These are phyloP conservation scores for Iris pallida DNA, from an alignment of 116 monocot genomes.

Conservation along the genomic window DNA sequence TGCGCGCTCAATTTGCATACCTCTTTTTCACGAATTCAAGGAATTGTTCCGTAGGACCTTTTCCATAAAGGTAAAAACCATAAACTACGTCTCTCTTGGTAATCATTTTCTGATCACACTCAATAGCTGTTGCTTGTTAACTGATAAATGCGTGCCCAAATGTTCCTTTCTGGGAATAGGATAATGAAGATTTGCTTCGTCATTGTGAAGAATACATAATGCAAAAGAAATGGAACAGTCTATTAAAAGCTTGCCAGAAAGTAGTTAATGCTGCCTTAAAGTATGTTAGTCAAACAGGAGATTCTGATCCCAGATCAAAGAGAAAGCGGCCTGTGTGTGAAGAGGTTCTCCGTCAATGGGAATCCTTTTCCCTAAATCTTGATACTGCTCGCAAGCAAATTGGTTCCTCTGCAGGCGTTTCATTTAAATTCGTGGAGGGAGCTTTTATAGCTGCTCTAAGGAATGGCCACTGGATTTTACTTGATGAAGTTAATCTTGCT, in stretches of 20 bases:
- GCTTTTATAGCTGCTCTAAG: slow-evolving; percentile 85
- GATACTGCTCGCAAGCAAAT: slow-evolving; percentile 56
- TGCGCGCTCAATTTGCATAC: slow-evolving; percentile 62
- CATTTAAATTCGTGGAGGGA: slow-evolving; percentile 92
- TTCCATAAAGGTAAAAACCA: slow-evolving; percentile 36
- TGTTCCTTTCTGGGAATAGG: slow-evolving; percentile 27
- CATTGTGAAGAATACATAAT: slow-evolving; percentile 44
- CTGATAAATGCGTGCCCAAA: neutral
- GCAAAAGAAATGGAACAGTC: slow-evolving; percentile 76
- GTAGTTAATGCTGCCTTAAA: slow-evolving; percentile 25
- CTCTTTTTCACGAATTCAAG: slow-evolving; percentile 72
- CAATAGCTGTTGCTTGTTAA: neutral
- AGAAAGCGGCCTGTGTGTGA: slow-evolving; percentile 61
- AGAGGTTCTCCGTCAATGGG: slow-evolving; percentile 46
- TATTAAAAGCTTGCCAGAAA: slow-evolving; percentile 41
- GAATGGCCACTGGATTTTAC: slow-evolving; percentile 87
- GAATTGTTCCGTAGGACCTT: slow-evolving; percentile 56
- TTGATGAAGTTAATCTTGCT: slow-evolving; percentile 98
- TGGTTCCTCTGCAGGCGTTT: slow-evolving; percentile 43
- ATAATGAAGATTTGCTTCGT: slow-evolving; percentile 45
- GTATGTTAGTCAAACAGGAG: slow-evolving; percentile 14
- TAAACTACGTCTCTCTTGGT: neutral
- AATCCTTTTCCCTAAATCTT: slow-evolving; percentile 52
- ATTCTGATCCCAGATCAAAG: slow-evolving; percentile 40
- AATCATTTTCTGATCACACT: neutral